Evolutionary conservation across 2,329 filamentous ascomycete species (phyloP).

Genomic region (Neobulgaria alba): DNA sequence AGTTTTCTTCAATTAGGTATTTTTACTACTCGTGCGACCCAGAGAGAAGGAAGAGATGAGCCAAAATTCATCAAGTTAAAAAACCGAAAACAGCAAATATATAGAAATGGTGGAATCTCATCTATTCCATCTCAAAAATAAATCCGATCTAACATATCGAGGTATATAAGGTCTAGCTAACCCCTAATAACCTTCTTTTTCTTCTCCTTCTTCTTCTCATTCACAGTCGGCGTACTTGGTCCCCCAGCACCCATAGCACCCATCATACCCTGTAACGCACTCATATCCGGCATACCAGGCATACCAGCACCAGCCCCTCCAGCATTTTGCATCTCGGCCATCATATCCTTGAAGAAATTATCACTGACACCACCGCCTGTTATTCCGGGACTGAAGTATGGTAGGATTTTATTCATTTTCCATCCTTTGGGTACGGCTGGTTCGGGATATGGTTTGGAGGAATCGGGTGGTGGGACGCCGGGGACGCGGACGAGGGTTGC

Average conservation of each 20-base stretch:
- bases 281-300: slow-evolving; percentile 34
- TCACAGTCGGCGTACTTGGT: slow-evolving; percentile 13
- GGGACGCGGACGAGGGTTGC: slow-evolving; percentile 66
- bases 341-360: slow-evolving; percentile 93
- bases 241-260: slow-evolving; percentile 23
- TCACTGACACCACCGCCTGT: slow-evolving; percentile 90
- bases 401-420: slow-evolving; percentile 80
- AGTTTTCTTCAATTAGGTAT: too few relatives aligned
- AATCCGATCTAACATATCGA: too few relatives aligned
- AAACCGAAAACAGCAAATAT: too few relatives aligned
- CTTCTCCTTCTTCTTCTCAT: slow-evolving; percentile 35
- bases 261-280: slow-evolving; percentile 46
- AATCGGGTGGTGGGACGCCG: slow-evolving; percentile 55
- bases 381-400: slow-evolving; percentile 80
- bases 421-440: slow-evolving; percentile 76
- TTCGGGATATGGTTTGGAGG: slow-evolving; percentile 59
- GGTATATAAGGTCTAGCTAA: too few relatives aligned
- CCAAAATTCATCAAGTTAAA: too few relatives aligned
- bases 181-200: slow-evolving; percentile 34
- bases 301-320: slow-evolving; percentile 22
- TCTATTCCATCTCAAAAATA: too few relatives aligned
- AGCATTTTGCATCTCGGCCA: slow-evolving; percentile 70
- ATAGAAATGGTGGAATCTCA: too few relatives aligned
- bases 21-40: too few relatives aligned
- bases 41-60: too few relatives aligned